Evolutionary conservation across 495 filamentous ascomycete species (phyloP).

Genomic region (Lepraria neglecta): DNA sequence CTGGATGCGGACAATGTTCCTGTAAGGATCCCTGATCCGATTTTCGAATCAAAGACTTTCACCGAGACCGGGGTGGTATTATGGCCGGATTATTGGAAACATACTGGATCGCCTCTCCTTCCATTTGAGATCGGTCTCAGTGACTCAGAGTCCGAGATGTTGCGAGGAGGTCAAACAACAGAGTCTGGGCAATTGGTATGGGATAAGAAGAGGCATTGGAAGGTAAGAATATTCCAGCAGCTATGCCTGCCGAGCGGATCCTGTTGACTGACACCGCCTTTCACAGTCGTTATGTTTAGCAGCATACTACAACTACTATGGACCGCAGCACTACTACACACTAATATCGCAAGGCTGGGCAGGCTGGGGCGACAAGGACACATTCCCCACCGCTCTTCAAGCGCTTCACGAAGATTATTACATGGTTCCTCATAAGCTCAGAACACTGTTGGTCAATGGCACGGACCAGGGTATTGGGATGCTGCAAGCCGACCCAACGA

Average conservation of each 20-base stretch:
- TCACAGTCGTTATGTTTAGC: constrained; percentile 25
- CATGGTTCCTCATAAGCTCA: constrained; percentile 60
- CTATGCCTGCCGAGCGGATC: not conserved
- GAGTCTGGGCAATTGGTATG: constrained; percentile 25
- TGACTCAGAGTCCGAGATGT: constrained; percentile 17
- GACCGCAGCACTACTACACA: constrained; percentile 26
- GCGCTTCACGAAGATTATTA: constrained; percentile 21
- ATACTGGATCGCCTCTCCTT: constrained; percentile 22
- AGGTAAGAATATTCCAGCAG: constrained; percentile 12
- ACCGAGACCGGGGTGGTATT: constrained; percentile 23
- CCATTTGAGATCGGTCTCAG: constrained; percentile 22
- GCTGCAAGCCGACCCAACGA: constrained; percentile 23
- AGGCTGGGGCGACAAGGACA: constrained; percentile 29
- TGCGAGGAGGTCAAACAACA: constrained; percentile 18
- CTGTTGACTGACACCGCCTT: not conserved
- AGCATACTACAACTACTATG: constrained; percentile 29
- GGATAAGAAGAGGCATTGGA: constrained; percentile 26
- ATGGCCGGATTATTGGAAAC: constrained; percentile 29
- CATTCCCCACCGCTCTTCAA: constrained; percentile 23
- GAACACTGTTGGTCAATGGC: constrained; percentile 87
- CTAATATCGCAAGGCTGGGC: constrained; percentile 25
- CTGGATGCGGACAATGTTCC: constrained; percentile 27
- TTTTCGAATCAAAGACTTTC: constrained; percentile 25
- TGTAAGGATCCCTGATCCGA: constrained; percentile 22
- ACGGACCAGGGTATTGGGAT: constrained; percentile 21